Conservation (phyloP, 768 basidiomycete species). For the Podaxis carcinomalis region DNA sequence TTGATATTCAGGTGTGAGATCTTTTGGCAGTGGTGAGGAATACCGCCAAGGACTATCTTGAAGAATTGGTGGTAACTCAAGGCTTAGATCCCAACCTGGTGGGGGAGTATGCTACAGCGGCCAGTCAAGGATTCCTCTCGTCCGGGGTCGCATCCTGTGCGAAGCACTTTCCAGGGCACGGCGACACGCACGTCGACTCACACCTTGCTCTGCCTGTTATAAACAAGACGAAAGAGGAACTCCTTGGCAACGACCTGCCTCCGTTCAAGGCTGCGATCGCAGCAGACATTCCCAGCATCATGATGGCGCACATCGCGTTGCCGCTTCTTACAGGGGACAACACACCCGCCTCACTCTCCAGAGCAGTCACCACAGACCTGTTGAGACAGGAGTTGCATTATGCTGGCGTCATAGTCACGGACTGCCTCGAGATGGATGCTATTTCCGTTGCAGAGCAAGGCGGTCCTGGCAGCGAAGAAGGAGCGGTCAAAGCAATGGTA, state of each 20-base stretch:
- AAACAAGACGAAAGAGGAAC: constrained; percentile 37
- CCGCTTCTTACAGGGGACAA: constrained; percentile 51
- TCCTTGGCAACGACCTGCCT: constrained; percentile 47
- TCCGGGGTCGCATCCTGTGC: constrained; percentile 54
- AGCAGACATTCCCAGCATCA: constrained; percentile 46
- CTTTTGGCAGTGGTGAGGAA: constrained; percentile 59
- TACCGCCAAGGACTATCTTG: background rate
- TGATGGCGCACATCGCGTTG: constrained; percentile 74
- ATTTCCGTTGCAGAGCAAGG: constrained; percentile 45
- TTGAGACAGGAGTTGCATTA: constrained; percentile 49
- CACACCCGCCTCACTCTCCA: constrained; percentile 57
- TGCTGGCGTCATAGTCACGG: constrained; percentile 62
- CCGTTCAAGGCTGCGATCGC: constrained; percentile 51
- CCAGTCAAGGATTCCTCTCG: constrained; percentile 41
- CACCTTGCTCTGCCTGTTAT: constrained; percentile 65
- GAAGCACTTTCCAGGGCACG: constrained; percentile 76
- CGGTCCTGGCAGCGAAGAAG: constrained; percentile 43
- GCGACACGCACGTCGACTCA: constrained; percentile 69
- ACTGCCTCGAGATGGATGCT: constrained; percentile 77
- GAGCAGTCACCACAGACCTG: constrained; percentile 45
- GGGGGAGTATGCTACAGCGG: constrained; percentile 41
- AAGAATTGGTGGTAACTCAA: background rate
- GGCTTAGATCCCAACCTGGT: constrained; percentile 52
- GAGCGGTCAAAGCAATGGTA: constrained; percentile 50
- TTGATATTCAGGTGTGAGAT: constrained; percentile 50